Evolutionary conservation across 176 grass and related monocot species (phyloP).

Genomic region (Phoenix dactylifera): DNA sequence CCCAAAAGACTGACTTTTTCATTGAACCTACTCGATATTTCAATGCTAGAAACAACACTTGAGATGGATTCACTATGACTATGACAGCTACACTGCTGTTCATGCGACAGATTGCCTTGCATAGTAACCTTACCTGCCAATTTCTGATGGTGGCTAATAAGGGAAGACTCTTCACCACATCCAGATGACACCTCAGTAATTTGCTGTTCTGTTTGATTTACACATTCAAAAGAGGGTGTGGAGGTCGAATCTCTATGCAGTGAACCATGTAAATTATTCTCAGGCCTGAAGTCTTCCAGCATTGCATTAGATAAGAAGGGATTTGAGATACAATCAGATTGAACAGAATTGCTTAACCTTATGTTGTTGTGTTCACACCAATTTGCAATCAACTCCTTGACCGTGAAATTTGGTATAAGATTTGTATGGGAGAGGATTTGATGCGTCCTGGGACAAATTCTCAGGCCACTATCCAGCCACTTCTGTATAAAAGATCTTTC

Average conservation of each 20-base stretch:
- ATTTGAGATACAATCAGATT: slow-evolving; percentile 3
- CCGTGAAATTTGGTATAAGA: slow-evolving; percentile 41
- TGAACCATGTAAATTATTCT: neutral
- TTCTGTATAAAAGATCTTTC: slow-evolving; percentile 46
- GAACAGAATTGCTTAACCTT: slow-evolving; percentile 7
- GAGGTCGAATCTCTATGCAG: slow-evolving; percentile 14
- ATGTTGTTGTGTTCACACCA: slow-evolving; percentile 44
- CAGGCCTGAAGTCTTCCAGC: neutral
- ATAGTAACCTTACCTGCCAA: neutral
- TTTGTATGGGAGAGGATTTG: slow-evolving; percentile 29
- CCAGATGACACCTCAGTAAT: slow-evolving; percentile 17
- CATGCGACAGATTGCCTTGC: slow-evolving; percentile 14
- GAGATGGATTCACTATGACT: slow-evolving; percentile 35
- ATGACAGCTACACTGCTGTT: slow-evolving; percentile 23
- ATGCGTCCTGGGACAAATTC: slow-evolving; percentile 33
- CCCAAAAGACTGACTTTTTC: slow-evolving; percentile 23
- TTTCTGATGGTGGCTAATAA: slow-evolving; percentile 5
- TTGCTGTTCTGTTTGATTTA: slow-evolving; percentile 18
- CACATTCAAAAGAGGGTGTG: slow-evolving; percentile 17
- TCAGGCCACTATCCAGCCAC: slow-evolving; percentile 37
- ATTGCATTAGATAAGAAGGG: slow-evolving; percentile 11
- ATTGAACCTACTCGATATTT: slow-evolving; percentile 28
- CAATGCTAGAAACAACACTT: slow-evolving; percentile 41
- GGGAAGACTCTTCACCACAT: slow-evolving; percentile 12
- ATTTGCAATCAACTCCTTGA: slow-evolving; percentile 39